Base-by-base conservation (phyloP, 169 alveolate genomes). In the Plasmodium billcollinsi region DNA sequence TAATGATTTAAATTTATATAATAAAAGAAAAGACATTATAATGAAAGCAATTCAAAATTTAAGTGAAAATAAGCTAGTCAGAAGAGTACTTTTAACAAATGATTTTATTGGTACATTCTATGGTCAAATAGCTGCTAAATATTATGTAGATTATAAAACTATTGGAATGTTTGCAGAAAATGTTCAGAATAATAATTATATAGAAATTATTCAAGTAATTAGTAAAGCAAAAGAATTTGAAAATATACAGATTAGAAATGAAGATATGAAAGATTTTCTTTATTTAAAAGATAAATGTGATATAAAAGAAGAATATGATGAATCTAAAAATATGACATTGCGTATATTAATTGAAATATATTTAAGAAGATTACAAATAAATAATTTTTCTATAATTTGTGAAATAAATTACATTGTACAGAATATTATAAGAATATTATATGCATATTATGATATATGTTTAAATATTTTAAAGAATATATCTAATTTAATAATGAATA, bases 371-470 rank as follows among this genome's bases (percentile, higher is more conserved):
- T 62, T 83, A 18, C 90, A 88, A 15, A 90, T 97, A 58, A 96
- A 93, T 90, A 95, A 98, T 49, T 96, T 97, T 85, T 96, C 98
- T 49, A 94, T 98, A 33, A 93, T 97, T 24, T 96, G 98, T 90
- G 99, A 98, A 95, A 94, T 97, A 88, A 93, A 95, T 86, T 98
- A 97, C 80, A 93, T 97, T 45, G 95, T 97, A 50, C 98, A 98
- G 88, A 98, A 98, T 85, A 88, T 97, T 20, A 97, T 97, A n/a
- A 95, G 99, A 91, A 93, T 98, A 11, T 88, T 97, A 39, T 95
- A 98, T 88, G 98, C 99, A 26, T 96, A 97, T 89, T 97, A 95
- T 73, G 99, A 97, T 88, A 95, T 97, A 63, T 95, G 95, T 70
- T 88, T 96, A 91, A 96, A 96, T 67, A 96, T 93, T 86, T 73